Conservation (phyloP, 2,329 filamentous ascomycete species). For the Pseudogymnoascus sp. region DNA sequence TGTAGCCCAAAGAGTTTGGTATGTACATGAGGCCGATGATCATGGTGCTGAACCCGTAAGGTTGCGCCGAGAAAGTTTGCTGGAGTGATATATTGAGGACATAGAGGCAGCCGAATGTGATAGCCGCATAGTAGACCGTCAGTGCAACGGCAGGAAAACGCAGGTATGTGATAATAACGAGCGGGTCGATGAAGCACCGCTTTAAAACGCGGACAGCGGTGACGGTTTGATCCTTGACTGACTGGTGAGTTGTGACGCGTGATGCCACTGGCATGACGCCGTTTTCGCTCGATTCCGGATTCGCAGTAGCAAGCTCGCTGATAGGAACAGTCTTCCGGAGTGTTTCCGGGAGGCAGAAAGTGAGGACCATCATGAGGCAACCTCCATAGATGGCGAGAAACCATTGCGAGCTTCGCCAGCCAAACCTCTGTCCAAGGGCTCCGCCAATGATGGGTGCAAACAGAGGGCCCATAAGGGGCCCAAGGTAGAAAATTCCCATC, state of each 20-base stretch:
- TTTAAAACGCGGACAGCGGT: constrained; percentile 46
- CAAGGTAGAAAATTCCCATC: constrained; percentile 80
- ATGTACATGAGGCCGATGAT: constrained; percentile 70
- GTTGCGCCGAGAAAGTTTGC: constrained; percentile 54
- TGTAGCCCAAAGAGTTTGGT: constrained; percentile 66
- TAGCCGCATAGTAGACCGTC: constrained; percentile 64
- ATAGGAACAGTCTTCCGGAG: constrained; percentile 27
- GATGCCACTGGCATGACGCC: constrained; percentile 24
- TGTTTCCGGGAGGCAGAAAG: constrained; percentile 60
- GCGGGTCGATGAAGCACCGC: constrained; percentile 61
- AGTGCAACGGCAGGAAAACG: constrained; percentile 66
- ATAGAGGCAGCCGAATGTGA: constrained; percentile 68
- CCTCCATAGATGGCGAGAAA: constrained; percentile 65
- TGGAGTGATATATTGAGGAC: constrained; percentile 72
- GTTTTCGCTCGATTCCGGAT: constrained; percentile 12
- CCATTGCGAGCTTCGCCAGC: constrained; percentile 73
- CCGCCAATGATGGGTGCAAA: constrained; percentile 72
- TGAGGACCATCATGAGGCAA: constrained; percentile 44
- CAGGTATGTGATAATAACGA: constrained; percentile 62
- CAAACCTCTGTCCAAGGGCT: constrained; percentile 56
- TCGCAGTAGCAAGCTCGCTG: not conserved
- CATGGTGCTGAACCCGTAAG: constrained; percentile 61
- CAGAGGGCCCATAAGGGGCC: constrained; percentile 66
- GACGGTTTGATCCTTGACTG: constrained; percentile 49
- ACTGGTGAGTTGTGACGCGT: constrained; percentile 54